These are phyloP conservation scores for Geosmithia putterillii DNA, from an alignment of 2,329 filamentous ascomycete species.

Conservation along the genomic window DNA sequence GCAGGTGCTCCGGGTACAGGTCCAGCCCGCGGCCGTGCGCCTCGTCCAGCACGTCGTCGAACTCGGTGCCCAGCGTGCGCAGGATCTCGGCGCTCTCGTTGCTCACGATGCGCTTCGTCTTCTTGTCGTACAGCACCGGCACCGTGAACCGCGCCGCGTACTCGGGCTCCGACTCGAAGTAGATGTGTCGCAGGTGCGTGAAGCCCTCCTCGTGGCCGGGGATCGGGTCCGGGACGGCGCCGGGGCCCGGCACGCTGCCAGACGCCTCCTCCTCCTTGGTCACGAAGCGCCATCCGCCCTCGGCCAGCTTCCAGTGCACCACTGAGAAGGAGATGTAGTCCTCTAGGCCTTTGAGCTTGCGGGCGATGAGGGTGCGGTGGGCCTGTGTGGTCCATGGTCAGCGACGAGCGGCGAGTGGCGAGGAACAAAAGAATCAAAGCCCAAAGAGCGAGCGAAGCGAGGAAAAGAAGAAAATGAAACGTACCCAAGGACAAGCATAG, in stretches of 20 bases:
- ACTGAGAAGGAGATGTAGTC: slow-evolving; percentile 66
- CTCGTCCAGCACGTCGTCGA: slow-evolving; percentile 56
- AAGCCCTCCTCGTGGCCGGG: slow-evolving; percentile 54
- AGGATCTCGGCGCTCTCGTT: slow-evolving; percentile 92
- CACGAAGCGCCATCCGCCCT: slow-evolving; percentile 71
- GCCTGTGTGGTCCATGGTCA: slow-evolving; percentile 32
- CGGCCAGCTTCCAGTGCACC: slow-evolving; percentile 84
- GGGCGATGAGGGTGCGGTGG: slow-evolving; percentile 73
- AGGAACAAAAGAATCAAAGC: background rate
- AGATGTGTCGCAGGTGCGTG: slow-evolving; percentile 62
- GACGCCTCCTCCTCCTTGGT: slow-evolving; percentile 40
- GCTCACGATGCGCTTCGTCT: slow-evolving; percentile 65
- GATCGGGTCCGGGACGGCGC: slow-evolving; percentile 55
- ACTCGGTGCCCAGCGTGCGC: slow-evolving; percentile 70
- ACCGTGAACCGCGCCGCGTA: slow-evolving; percentile 79
- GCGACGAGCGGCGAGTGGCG: background rate
- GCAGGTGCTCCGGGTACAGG: slow-evolving; percentile 56
- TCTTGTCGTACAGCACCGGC: slow-evolving; percentile 74
- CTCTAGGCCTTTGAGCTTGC: slow-evolving; percentile 85
- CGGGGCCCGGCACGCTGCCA: slow-evolving; percentile 42
- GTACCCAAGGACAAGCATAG: slow-evolving; percentile 83
- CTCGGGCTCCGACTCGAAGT: slow-evolving; percentile 60
- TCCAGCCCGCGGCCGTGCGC: slow-evolving; percentile 44
- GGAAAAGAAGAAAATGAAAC: slow-evolving; percentile 5
- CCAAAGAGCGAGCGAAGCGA: too few species aligned